Conservation (phyloP, 495 filamentous ascomycete species). For the Hyaloscypha variabilis region DNA sequence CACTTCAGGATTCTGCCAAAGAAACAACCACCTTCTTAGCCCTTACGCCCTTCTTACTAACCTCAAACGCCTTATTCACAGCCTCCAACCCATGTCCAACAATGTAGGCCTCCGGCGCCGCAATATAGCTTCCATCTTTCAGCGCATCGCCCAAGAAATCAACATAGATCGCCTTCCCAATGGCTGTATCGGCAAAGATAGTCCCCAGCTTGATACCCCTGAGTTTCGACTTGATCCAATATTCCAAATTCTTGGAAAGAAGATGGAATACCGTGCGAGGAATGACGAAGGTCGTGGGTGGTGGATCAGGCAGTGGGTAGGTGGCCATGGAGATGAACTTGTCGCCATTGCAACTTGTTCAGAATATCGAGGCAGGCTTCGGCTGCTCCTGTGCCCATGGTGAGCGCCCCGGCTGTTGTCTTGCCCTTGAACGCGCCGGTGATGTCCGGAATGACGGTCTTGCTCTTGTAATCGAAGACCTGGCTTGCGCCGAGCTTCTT, state of each 20-base stretch:
- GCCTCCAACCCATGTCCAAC: slow-evolving; percentile 38
- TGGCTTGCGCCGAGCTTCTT: slow-evolving; percentile 39
- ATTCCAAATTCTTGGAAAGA: neutral
- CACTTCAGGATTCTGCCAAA: neutral
- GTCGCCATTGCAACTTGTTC: neutral
- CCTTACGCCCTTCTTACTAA: slow-evolving; percentile 42
- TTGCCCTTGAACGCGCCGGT: slow-evolving; percentile 11
- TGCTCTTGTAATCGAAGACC: slow-evolving; percentile 18
- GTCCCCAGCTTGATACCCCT: neutral
- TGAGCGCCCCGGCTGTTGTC: slow-evolving; percentile 2
- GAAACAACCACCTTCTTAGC: slow-evolving; percentile 47
- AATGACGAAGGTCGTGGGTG: neutral
- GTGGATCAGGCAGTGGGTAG: neutral
- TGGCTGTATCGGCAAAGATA: too few relatives aligned
- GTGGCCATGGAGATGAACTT: slow-evolving; percentile 4
- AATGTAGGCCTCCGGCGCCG: neutral
- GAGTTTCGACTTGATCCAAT: neutral
- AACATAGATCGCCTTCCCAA: neutral
- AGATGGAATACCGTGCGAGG: neutral
- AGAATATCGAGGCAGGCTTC: slow-evolving; percentile 6
- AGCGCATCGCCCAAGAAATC: neutral
- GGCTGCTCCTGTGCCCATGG: neutral
- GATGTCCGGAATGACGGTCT: slow-evolving; percentile 9
- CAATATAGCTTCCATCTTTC: neutral
- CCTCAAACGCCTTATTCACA: slow-evolving; percentile 44